Evolutionary conservation across 108 stramenopile species (phyloP).

Genomic region (Seminavis robusta): DNA sequence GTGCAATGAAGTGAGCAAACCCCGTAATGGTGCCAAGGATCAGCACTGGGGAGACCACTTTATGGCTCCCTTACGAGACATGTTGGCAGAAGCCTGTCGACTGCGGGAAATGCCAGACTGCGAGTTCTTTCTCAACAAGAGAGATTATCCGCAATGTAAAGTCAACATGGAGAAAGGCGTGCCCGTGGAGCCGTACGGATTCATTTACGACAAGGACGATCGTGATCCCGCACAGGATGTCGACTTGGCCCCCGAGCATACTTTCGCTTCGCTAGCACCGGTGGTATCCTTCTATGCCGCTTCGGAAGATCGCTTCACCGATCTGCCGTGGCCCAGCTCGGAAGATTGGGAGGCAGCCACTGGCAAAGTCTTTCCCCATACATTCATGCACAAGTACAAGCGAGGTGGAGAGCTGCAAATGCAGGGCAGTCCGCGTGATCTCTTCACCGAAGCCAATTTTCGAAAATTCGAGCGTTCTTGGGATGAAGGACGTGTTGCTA

Average conservation of each 20-base stretch:
- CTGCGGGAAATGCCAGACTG: constrained; percentile 92
- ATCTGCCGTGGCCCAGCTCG: constrained; percentile 96
- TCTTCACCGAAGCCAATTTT: constrained; percentile 98
- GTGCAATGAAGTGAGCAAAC: constrained; percentile 91
- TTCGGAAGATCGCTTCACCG: constrained; percentile 85
- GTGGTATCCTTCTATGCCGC: constrained; percentile 96
- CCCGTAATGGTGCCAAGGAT: constrained; percentile 61
- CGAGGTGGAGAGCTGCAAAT: constrained; percentile 72
- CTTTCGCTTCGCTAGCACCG: constrained; percentile 90
- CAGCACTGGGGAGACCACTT: constrained; percentile 98
- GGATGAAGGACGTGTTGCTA: constrained; percentile 89
- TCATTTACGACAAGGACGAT: constrained; percentile 97
- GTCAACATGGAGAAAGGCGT: constrained; percentile 76
- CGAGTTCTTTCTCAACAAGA: constrained; percentile 99
- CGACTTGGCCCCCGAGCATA: constrained; percentile 74
- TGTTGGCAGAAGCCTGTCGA: constrained; percentile 92
- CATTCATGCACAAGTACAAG: constrained; percentile 68
- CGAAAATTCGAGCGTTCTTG: constrained; percentile 92
- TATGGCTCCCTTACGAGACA: constrained; percentile 91
- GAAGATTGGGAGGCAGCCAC: constrained; percentile 99
- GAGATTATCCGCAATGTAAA: constrained; percentile 99
- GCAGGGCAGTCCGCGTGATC: constrained; percentile 85
- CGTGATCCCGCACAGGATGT: constrained; percentile 93
- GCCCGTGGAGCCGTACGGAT: constrained; percentile 98
- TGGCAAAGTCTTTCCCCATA: constrained; percentile 81